Base-by-base conservation (phyloP, 768 basidiomycete genomes). In the Pisolithus tinctorius region DNA sequence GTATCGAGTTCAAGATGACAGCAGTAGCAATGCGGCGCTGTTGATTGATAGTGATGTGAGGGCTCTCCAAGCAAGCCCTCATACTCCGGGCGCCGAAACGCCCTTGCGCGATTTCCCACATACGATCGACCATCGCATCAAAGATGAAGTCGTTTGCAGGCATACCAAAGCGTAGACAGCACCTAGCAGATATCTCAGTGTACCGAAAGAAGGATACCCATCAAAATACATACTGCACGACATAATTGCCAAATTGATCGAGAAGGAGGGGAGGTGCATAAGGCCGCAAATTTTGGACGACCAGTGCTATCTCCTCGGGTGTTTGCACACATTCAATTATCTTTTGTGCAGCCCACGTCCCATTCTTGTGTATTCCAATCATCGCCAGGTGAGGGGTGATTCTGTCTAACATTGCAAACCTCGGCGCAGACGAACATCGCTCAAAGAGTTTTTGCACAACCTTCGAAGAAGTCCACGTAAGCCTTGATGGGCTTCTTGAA, bases 271-370 rank as follows among this genome's bases (percentile, higher is more conserved):
- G 93, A 42, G 96, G 96, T 10, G 88, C 81, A 65, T 95, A 99
- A 0, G 96, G 84, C 53, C 89, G 76, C 53, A 99, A 70, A 64
- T 95, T 88, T 65, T 87, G 84, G 42, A 89, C 83, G 61, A 99
- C 84, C 38, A 95, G 69, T 6, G 76, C 76, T 49, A 93, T 79
- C 66, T 99, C 96, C 49, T 96, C 93, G 16, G 88, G 83, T 30
- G 78, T 84, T 51, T 84, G 81, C 41, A 93, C 89, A 55, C 93
- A 95, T 71, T 97, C 93, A 52, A 98, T 98, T 63, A 96, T 93
- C 78, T 97, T 98, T 70, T 99, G 96, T 3, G 94, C 94, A 3
- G 95, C 95, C 96, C 96, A 98, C 1, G 96, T 99, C 27, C 96
- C 96, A 58, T 99, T 98, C 76, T 98, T 98, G 76, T 99, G 96